A percentile compares a stretch with the other conserved stretches of the same genome.
phyloP scores from a whole-genome alignment of 331 rosid genomes.

The Quercus phellos region DNA sequence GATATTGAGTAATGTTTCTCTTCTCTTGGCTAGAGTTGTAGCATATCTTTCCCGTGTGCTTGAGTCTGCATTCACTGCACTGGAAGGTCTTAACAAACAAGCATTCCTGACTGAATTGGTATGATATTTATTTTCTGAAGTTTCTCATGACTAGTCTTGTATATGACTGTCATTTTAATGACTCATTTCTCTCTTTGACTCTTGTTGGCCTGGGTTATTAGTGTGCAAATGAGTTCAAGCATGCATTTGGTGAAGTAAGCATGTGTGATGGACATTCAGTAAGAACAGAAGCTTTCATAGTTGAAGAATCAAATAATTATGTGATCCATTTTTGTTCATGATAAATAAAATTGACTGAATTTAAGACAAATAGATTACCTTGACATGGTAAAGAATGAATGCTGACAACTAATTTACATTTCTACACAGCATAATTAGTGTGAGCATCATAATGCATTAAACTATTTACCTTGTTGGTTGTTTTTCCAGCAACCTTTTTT shows the following conservation, averaged over 20 bases:
- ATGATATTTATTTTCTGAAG: slow-evolving; percentile 26
- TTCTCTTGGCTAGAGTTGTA: slow-evolving; percentile 70
- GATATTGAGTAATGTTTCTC: slow-evolving; percentile 25
- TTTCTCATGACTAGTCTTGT: slow-evolving; percentile 1
- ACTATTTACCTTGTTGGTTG: no score
- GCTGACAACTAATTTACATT: background rate
- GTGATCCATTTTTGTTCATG: background rate
- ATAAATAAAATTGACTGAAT: background rate
- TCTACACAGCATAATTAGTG: background rate
- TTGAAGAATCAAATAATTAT: background rate
- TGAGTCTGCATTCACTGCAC: slow-evolving; percentile 92
- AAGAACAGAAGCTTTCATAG: background rate
- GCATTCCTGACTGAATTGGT: slow-evolving; percentile 90
- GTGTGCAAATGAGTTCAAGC: background rate
- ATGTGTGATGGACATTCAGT: background rate
- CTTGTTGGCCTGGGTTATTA: slow-evolving; percentile 5
- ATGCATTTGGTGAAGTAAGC: background rate
- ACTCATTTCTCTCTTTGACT: background rate
- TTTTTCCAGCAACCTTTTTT: no score
- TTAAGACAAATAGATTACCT: background rate
- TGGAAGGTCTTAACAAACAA: slow-evolving; percentile 96
- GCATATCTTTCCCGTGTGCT: slow-evolving; percentile 96
- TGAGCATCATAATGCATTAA: no score
- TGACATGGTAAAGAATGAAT: background rate
- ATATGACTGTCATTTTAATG: slow-evolving; percentile 11